phyloP scores from a whole-genome alignment of 768 basidiomycete genomes.

The Myochromella boudieri region DNA sequence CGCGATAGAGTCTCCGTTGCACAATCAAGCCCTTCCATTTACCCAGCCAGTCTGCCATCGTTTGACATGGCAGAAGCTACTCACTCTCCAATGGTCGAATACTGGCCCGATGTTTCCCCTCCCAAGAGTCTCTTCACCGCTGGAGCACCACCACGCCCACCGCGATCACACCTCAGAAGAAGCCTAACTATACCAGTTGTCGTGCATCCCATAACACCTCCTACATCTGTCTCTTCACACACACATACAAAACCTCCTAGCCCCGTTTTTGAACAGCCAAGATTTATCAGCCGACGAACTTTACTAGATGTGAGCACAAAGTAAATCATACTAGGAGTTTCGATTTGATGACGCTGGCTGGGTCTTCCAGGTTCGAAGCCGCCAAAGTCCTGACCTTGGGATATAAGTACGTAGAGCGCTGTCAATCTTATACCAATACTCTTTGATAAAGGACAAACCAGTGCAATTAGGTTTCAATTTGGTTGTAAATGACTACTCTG shows the following conservation, averaged over 20 bases:
- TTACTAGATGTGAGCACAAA: conserved; percentile 32
- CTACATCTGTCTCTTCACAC: conserved; percentile 38
- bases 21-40: conserved; percentile 51
- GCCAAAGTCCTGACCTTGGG: conserved; percentile 13
- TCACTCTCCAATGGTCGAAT: conserved; percentile 19
- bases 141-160: conserved; percentile 24
- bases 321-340: not conserved
- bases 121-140: conserved; percentile 1
- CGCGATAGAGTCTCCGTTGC: conserved; percentile 28
- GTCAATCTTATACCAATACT: too few relatives aligned
- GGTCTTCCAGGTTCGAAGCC: conserved; percentile 28
- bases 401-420: not conserved
- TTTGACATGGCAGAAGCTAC: conserved; percentile 19
- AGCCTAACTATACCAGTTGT: conserved; percentile 26
- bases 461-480: not conserved
- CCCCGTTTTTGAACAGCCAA: conserved; percentile 20
- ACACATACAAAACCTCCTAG: conserved; percentile 24
- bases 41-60: conserved; percentile 43
- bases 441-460: not conserved
- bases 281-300: conserved; percentile 28
- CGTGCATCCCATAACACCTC: conserved; percentile 39
- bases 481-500: not conserved
- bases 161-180: conserved; percentile 17
- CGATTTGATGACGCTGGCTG: not conserved
- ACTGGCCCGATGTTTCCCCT: conserved; percentile 7